A percentile compares a stretch with the other conserved stretches of the same genome.
phyloP scores from a whole-genome alignment of 2,329 filamentous ascomycete genomes.

The Lecanosticta acicola region DNA sequence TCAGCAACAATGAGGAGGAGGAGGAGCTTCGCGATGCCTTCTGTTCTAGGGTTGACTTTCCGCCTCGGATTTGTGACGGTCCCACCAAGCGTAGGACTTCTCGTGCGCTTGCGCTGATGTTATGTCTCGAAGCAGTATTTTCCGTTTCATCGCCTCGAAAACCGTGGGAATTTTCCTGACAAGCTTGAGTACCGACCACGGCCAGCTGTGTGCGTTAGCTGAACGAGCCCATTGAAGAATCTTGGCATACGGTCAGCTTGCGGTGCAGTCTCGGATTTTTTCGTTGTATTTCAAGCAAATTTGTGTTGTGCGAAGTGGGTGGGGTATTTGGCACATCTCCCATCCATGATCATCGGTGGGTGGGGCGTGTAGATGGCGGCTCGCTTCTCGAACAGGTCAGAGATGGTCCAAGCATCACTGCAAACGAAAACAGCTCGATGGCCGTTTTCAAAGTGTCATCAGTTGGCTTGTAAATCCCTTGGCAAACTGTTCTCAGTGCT shows the following conservation, averaged over 20 bases:
- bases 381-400: slow-evolving; percentile 32
- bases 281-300: slow-evolving; percentile 18
- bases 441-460: slow-evolving; percentile 17
- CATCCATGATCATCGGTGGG: slow-evolving; percentile 42
- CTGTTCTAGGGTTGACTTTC: too few species aligned
- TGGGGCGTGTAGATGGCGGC: slow-evolving; percentile 31
- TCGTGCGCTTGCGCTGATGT: too few species aligned
- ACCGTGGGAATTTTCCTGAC: slow-evolving; percentile 11
- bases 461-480: slow-evolving; percentile 12
- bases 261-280: slow-evolving; percentile 15
- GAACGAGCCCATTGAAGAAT: neutral
- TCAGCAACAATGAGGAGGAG: too few species aligned
- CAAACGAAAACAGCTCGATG: slow-evolving; percentile 12
- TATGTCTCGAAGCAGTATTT: slow-evolving; percentile 17
- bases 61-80: too few species aligned
- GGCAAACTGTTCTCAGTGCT: slow-evolving; percentile 13
- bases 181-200: slow-evolving; percentile 17
- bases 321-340: slow-evolving; percentile 40
- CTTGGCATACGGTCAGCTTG: slow-evolving; percentile 8
- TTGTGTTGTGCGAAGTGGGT: slow-evolving; percentile 13
- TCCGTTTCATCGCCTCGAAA: slow-evolving; percentile 18
- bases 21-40: too few species aligned
- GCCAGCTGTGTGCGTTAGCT: slow-evolving; percentile 6
- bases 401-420: slow-evolving; percentile 28
- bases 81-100: too few species aligned